phyloP scores from a whole-genome alignment of 2,329 filamentous ascomycete genomes.

The Trichoderma sp. region DNA sequence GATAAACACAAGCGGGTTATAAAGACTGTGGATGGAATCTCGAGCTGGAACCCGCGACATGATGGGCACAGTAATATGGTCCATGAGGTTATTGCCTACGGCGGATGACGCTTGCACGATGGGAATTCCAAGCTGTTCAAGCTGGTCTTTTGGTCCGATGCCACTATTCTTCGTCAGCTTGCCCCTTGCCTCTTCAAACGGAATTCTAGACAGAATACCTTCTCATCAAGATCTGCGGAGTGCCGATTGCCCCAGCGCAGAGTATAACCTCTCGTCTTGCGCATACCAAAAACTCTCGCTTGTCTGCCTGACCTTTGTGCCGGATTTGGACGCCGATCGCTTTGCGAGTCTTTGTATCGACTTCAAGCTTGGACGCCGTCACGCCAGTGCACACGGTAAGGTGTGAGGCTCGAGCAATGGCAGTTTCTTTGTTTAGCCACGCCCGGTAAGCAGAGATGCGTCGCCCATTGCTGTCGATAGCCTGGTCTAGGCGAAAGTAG shows the following conservation, averaged over 20 bases:
- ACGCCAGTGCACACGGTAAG: not conserved
- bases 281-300: not conserved
- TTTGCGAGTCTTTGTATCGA: not conserved
- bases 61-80: not conserved
- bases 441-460: not conserved
- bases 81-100: not conserved
- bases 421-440: not conserved
- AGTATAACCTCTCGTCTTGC: not conserved
- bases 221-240: not conserved
- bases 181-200: not conserved
- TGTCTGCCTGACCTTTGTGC: not conserved
- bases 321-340: not conserved
- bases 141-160: not conserved
- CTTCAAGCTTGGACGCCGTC: not conserved
- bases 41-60: not conserved
- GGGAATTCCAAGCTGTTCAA: not conserved
- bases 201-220: not conserved
- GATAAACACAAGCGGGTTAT: not conserved
- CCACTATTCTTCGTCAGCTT: not conserved
- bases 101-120: not conserved
- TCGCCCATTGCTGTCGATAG: not conserved
- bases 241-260: not conserved
- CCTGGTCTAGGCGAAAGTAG: not conserved
- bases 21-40: not conserved
- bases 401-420: not conserved